Evolutionary conservation across 176 grass and related monocot genomes (phyloP).

Genomic region (Oryza officinalis): DNA sequence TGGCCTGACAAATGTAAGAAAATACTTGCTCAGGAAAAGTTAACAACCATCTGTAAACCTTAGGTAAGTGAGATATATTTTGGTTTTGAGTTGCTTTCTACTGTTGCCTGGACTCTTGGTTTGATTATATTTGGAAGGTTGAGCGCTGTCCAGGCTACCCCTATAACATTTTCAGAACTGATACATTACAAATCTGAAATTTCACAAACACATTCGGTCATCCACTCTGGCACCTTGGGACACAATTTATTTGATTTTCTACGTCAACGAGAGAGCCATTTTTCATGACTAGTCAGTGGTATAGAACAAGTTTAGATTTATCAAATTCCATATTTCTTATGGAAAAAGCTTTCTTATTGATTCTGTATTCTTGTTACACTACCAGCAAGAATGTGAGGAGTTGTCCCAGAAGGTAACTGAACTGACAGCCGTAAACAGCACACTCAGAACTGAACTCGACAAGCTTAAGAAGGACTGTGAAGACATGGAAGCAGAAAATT

Average conservation of each 20-base stretch:
- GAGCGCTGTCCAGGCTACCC: not conserved
- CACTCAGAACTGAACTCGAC: conserved; percentile 52
- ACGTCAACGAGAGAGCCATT: not conserved
- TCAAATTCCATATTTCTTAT: not conserved
- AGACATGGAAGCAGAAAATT: conserved; percentile 64
- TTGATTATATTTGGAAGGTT: not conserved
- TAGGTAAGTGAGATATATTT: not conserved
- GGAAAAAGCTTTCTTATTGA: not conserved
- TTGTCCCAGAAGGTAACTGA: conserved; percentile 58
- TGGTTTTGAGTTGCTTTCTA: not conserved
- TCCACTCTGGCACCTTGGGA: not conserved
- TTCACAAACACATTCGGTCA: not conserved
- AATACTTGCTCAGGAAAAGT: not conserved
- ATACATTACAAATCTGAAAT: not conserved
- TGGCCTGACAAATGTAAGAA: not conserved
- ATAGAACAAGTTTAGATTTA: not conserved
- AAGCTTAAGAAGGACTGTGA: conserved; percentile 57
- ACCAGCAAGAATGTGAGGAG: conserved; percentile 80
- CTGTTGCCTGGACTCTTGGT: not conserved
- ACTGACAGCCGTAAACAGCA: conserved; percentile 35
- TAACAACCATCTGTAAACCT: not conserved
- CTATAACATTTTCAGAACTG: not conserved
- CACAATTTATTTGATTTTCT: not conserved
- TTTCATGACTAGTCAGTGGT: not conserved
- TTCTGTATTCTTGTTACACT: conserved; percentile 26